phyloP scores from a whole-genome alignment of 2,329 filamentous ascomycete genomes.

The Parafenestella ontariensis region DNA sequence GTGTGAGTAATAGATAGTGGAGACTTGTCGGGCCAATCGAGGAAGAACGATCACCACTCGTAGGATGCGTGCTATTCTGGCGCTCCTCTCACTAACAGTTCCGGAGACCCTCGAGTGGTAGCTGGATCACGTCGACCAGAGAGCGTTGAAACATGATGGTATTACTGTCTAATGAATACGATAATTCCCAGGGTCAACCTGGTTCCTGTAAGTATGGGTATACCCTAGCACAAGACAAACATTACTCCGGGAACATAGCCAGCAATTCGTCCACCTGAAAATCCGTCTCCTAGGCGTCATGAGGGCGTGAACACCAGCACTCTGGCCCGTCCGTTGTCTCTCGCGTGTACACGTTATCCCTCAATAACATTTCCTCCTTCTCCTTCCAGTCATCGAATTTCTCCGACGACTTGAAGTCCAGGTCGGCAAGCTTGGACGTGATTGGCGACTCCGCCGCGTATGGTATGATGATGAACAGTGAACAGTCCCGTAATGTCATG shows the following conservation, averaged over 20 bases:
- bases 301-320: not conserved
- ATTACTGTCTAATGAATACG: not conserved
- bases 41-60: too few relatives aligned
- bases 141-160: not conserved
- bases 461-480: conserved; percentile 49
- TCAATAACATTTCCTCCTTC: conserved; percentile 49
- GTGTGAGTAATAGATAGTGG: too few relatives aligned
- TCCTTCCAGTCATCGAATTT: conserved; percentile 52
- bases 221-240: too few relatives aligned
- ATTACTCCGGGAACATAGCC: too few relatives aligned
- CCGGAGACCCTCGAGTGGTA: too few relatives aligned
- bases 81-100: too few relatives aligned
- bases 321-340: not conserved
- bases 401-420: conserved; percentile 55
- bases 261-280: not conserved
- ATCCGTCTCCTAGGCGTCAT: too few relatives aligned
- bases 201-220: not conserved
- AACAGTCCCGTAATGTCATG: conserved; percentile 59
- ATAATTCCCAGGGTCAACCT: not conserved
- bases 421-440: conserved; percentile 54
- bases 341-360: conserved; percentile 50
- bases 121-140: too few relatives aligned
- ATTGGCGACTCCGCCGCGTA: conserved; percentile 26
- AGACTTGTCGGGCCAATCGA: too few relatives aligned
- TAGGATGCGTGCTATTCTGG: too few relatives aligned